These are phyloP conservation scores for Nakazawaea pomicola DNA, from an alignment of 805 yeast genomes.

Conservation along the genomic window DNA sequence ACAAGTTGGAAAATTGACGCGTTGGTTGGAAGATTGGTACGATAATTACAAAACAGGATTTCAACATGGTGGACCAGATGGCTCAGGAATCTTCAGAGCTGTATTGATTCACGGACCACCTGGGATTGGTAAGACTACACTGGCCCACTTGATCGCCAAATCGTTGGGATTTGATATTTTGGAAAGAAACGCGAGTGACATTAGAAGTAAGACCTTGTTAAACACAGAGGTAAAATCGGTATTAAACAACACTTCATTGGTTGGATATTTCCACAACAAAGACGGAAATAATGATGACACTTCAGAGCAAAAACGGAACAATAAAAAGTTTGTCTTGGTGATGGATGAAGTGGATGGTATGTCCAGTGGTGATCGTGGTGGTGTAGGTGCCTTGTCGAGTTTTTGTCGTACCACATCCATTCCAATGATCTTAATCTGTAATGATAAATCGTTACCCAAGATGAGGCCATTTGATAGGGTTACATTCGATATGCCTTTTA, in stretches of 20 bases:
- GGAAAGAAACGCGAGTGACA: slow-evolving; percentile 85
- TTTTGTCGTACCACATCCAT: slow-evolving; percentile 81
- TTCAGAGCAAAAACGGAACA: slow-evolving; percentile 26
- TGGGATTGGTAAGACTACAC: slow-evolving; percentile 80
- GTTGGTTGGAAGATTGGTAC: slow-evolving; percentile 81
- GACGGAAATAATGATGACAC: slow-evolving; percentile 22
- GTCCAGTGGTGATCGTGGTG: slow-evolving; percentile 99
- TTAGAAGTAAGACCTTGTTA: slow-evolving; percentile 75
- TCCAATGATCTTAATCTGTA: slow-evolving; percentile 90
- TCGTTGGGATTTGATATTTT: slow-evolving; percentile 66
- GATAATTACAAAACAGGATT: slow-evolving; percentile 49
- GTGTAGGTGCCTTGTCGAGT: slow-evolving; percentile 89
- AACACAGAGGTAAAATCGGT: slow-evolving; percentile 66
- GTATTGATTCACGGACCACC: slow-evolving; percentile 86
- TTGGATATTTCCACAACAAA: slow-evolving; percentile 58
- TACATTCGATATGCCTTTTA: slow-evolving; percentile 73
- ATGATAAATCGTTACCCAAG: slow-evolving; percentile 87
- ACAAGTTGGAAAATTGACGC: slow-evolving; percentile 55
- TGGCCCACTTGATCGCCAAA: slow-evolving; percentile 71
- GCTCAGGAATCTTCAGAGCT: slow-evolving; percentile 70
- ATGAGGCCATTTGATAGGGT: slow-evolving; percentile 93
- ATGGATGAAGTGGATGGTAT: slow-evolving; percentile 99
- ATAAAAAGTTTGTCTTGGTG: slow-evolving; percentile 68
- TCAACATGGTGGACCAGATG: slow-evolving; percentile 54
- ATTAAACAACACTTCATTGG: slow-evolving; percentile 75